Evolutionary conservation across 805 yeast genomes (phyloP).

Genomic region (Nakazawaea molendinolei): DNA sequence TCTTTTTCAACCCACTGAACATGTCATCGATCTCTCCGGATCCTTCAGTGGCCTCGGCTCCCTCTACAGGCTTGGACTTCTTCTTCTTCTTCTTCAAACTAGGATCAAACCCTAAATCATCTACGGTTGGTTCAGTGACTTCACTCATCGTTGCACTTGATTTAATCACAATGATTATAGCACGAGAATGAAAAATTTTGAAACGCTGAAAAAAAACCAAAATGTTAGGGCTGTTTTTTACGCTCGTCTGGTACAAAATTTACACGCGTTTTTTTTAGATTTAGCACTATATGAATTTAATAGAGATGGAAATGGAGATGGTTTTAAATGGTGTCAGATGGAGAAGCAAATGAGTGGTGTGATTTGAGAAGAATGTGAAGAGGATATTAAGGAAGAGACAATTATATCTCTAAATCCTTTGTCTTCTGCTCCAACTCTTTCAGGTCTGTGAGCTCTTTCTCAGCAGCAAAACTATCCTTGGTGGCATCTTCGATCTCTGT

Average conservation of each 20-base stretch:
- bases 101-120: constrained; percentile 63
- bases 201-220: background rate
- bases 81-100: constrained; percentile 76
- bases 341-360: no score
- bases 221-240: background rate
- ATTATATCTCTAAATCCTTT: constrained; percentile 22
- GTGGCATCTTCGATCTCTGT: constrained; percentile 43
- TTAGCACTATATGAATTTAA: no score
- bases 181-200: no score
- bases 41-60: constrained; percentile 32
- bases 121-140: constrained; percentile 20
- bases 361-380: no score
- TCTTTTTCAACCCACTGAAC: constrained; percentile 77
- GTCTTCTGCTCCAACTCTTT: constrained; percentile 17
- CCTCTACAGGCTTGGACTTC: constrained; percentile 31
- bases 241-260: background rate
- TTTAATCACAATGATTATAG: no score
- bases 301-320: no score
- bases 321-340: no score
- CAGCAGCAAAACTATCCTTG: constrained; percentile 30
- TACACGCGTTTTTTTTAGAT: no score
- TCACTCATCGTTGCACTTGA: constrained; percentile 17
- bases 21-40: constrained; percentile 45
- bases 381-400: no score
- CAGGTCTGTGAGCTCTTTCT: constrained; percentile 5